A percentile compares a stretch with the other conserved stretches of the same genome.
phyloP scores from a whole-genome alignment of 495 filamentous ascomycete species.

The Aspergillus kassunensis region DNA sequence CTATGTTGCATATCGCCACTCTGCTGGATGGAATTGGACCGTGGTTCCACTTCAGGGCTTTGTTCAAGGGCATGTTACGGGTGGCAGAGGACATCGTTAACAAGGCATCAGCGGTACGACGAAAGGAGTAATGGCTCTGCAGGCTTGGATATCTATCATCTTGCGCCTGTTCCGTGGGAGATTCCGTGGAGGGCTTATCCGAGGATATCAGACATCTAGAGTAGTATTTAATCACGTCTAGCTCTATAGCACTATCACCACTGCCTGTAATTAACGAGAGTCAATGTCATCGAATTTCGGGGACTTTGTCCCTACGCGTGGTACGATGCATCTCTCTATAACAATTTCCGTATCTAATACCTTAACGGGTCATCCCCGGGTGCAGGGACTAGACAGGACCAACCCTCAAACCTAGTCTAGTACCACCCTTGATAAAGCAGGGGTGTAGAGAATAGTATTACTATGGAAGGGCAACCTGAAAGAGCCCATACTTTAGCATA shows the following conservation, averaged over 20 bases:
- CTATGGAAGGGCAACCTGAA: not conserved
- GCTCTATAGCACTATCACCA: too few species aligned
- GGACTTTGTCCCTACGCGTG: not conserved
- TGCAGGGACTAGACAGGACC: not conserved
- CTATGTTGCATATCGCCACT: not conserved
- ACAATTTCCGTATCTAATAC: not conserved
- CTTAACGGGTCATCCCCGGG: not conserved
- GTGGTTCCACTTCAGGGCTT: not conserved
- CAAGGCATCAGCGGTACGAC: not conserved
- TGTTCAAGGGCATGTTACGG: not conserved
- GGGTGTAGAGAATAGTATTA: not conserved
- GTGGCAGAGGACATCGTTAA: not conserved
- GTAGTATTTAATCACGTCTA: too few species aligned
- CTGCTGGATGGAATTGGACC: not conserved
- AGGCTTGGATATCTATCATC: too few species aligned
- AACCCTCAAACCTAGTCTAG: not conserved
- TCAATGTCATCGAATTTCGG: not conserved
- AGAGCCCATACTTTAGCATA: not conserved
- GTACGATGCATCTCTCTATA: not conserved
- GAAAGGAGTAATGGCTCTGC: too few species aligned
- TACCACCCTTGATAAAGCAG: not conserved
- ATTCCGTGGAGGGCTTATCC: not conserved
- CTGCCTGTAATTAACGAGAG: too few species aligned
- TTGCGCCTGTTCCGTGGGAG: too few species aligned
- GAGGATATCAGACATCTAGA: too few species aligned